A percentile compares a stretch with the other conserved stretches of the same genome.
Conservation (phyloP, 352 stramenopile species). For the Globisporangium iwayamae region DNA sequence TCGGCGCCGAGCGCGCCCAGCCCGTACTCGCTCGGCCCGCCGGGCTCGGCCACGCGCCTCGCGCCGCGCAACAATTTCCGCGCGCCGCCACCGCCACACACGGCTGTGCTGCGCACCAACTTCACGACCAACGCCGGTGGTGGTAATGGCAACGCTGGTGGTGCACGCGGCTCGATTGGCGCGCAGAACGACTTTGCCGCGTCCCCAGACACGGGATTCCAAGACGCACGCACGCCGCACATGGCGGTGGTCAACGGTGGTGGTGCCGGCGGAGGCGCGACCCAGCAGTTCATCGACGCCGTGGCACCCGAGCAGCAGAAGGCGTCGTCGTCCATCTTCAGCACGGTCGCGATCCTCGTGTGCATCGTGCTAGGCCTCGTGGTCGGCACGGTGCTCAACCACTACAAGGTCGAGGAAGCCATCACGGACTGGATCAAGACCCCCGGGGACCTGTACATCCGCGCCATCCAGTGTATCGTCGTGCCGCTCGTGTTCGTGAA, state of each 20-base stretch:
- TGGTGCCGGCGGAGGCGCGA: conserved; percentile 15
- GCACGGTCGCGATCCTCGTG: conserved; percentile 46
- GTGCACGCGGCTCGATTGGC: conserved; percentile 15
- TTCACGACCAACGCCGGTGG: conserved; percentile 40
- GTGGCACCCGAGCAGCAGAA: conserved; percentile 31
- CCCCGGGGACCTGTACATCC: conserved; percentile 69
- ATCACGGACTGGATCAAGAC: conserved; percentile 63
- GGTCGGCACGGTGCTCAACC: conserved; percentile 47
- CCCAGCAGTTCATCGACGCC: conserved; percentile 11
- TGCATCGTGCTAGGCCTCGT: conserved; percentile 41
- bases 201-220: conserved; percentile 49
- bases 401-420: conserved; percentile 40
- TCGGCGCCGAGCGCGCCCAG: conserved; percentile 34
- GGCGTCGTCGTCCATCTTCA: conserved; percentile 32
- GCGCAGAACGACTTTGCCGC: conserved; percentile 25
- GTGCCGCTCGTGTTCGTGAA: conserved; percentile 81
- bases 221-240: conserved; percentile 48
- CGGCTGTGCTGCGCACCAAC: conserved; percentile 57
- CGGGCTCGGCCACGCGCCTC: conserved; percentile 19
- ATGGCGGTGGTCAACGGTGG: conserved; percentile 1
- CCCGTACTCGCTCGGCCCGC: conserved; percentile 24
- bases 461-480: conserved; percentile 74
- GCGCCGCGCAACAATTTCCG: conserved; percentile 22
- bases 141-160: neutral
- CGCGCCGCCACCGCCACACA: conserved; percentile 40